Evolutionary conservation across 495 filamentous ascomycete species (phyloP), one percentile per base, ranked within the genome.

Genomic region (Cercophora newfieldiana): DNA sequence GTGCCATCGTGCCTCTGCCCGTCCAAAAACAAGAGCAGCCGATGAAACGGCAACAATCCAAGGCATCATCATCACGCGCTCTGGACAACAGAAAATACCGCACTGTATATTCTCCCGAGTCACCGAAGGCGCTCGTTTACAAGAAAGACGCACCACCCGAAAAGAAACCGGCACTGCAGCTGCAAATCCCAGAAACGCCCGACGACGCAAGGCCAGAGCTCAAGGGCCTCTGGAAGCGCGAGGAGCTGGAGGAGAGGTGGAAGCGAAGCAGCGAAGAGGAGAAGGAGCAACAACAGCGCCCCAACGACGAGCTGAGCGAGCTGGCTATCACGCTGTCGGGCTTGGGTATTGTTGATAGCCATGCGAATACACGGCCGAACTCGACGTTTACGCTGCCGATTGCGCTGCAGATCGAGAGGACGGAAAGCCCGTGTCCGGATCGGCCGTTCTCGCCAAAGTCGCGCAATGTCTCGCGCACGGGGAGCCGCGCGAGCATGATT

Each of bases 371-470:
- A 48, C 69, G 67, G 21, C 67, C 69, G 6, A 49, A 26, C 37
- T 68, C 69, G 22, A 54, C 66, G 19, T 55, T 67, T 14, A 44
- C 37, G 10, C 37, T 44, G 18, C 37, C 50, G 2, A 53, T 53
- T 24, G 25, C 50, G n/a, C n/a, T 16, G 16, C 50, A 21, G 26
- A 29, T 49, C 0, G 57, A 54, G 22, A 26, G 37, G 7, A 61
- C 61, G 4, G 12, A 50, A 31, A 68, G 62, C 33, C 56, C 63
- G 53, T 50, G 24, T 31, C 37, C 66, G 0, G 63, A 74, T 26
- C 58, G 72, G 47, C 72, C 72, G 3, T 29, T 56, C 50, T 74
- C 69, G 4, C 66, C 69, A 31, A 74, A 74, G 31, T 72, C 72
- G 10, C 60, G 63, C 0, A 70, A 74, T 30, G 60, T 48, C 37